Conservation (phyloP, 257 asterid genomes). For the Solanum phureja region DNA sequence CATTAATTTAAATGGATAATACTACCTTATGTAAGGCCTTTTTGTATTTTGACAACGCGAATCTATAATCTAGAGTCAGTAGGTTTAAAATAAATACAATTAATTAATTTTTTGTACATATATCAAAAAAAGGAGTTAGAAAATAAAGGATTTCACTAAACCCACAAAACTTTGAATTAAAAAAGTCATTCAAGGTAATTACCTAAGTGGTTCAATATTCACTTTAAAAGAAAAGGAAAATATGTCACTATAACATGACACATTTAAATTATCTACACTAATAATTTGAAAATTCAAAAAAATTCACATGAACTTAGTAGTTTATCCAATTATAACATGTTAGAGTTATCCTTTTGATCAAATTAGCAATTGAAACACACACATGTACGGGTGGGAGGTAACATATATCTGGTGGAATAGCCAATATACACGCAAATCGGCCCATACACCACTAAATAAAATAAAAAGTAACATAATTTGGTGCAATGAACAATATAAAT, state of each 20-base stretch:
- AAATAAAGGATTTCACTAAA: background rate
- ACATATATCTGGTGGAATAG: background rate
- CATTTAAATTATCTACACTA: background rate
- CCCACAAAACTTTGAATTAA: background rate
- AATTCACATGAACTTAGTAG: background rate
- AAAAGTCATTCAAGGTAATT: background rate
- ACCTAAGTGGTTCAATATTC: background rate
- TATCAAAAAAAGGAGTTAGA: background rate
- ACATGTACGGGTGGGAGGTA: background rate
- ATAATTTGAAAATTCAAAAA: background rate
- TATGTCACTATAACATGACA: background rate
- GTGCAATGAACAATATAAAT: background rate
- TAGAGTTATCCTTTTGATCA: background rate
- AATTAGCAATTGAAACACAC: background rate
- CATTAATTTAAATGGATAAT: constrained; percentile 7
- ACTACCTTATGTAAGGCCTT: background rate
- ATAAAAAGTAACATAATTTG: background rate
- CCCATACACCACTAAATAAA: background rate
- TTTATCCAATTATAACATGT: background rate
- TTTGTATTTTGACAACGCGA: background rate
- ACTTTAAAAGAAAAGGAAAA: background rate
- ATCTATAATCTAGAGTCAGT: background rate
- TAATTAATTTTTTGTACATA: too few species aligned
- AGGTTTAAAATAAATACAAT: background rate
- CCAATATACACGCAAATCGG: background rate